These are phyloP conservation scores for Rhodocollybia butyracea DNA, from an alignment of 768 basidiomycete genomes.

Conservation along the genomic window DNA sequence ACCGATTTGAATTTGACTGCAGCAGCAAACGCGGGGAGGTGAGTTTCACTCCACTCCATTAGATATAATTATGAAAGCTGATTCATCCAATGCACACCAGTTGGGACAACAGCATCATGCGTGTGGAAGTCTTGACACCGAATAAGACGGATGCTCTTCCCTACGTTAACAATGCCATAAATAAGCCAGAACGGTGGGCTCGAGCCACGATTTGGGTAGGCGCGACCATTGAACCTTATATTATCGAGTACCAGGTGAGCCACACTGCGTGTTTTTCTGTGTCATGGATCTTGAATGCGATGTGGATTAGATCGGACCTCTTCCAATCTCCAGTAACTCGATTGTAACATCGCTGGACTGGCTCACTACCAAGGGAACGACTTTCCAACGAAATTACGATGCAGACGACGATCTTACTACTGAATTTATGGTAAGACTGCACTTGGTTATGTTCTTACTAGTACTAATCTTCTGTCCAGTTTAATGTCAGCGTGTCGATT, in stretches of 20 bases:
- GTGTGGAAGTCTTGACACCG: conserved; percentile 16
- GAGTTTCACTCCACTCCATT: neutral
- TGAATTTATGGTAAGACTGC: conserved; percentile 9
- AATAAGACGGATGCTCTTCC: conserved; percentile 20
- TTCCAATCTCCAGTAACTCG: conserved; percentile 15
- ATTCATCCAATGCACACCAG: neutral
- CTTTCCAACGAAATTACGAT: conserved; percentile 16
- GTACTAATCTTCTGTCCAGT: conserved; percentile 6
- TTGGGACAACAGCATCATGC: conserved; percentile 20
- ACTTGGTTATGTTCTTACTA: conserved; percentile 2
- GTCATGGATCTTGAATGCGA: neutral
- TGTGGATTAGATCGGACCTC: conserved; percentile 14
- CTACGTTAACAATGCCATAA: conserved; percentile 13
- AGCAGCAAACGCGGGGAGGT: conserved; percentile 13
- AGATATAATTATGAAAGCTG: neutral
- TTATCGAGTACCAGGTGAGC: conserved; percentile 2
- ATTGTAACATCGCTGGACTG: conserved; percentile 17
- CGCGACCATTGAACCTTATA: conserved; percentile 12
- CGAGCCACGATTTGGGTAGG: conserved; percentile 16
- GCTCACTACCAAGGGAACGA: conserved; percentile 17
- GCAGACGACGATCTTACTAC: conserved; percentile 11
- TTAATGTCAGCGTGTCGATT: conserved; percentile 11
- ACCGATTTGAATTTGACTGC: conserved; percentile 17
- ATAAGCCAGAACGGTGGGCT: conserved; percentile 13
- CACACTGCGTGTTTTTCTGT: neutral